Base-by-base conservation (phyloP, 129 eudicot species). In the Centrapalus pauciflorus region DNA sequence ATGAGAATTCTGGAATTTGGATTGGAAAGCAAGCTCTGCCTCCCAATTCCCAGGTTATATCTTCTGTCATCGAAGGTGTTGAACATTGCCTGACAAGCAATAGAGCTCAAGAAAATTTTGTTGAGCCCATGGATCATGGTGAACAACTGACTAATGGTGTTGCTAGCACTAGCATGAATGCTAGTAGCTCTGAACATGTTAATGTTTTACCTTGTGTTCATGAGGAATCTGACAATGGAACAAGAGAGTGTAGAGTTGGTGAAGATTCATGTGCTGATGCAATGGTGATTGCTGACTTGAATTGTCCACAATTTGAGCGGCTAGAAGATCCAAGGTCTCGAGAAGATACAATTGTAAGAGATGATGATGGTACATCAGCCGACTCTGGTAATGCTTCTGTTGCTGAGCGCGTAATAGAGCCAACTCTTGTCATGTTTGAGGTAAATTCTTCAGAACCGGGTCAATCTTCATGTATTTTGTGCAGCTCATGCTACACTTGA, bases 361-460 rank as follows among this genome's bases (percentile, higher is more conserved):
- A 79, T 21, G 61, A 58, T 77, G 70, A 80, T 80, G 86, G 85
- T 67, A 81, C 80, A 49, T 65, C 75, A 64, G 75, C 84, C 67
- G 84, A 59, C 27, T 81, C 81, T 71, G 78, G 82, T 74, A 88
- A 85, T 78, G 85, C 96, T 46, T 88, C 92, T 34, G 82, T 81
- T 45, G 95, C 96, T 64, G 98, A 93, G 80, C 82, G 95, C 70
- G 86, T 83, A 32, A 73, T 93, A 67, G 96, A 93, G 81, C 98
- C 96, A 16, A 74, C 95, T 64, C 95, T 93, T 64, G 96, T 93
- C 51, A 83, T 86, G 98, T 75, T 93, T 63, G 91, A 82, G 92
- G 98, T 93, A 86, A 81, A 6, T 56, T 50, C 11, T 55, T 72
- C 26, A 5, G 51, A 46, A 37, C 33, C 3, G 12, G 9, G 11